Conservation (phyloP, 1,284 basidiomycete species). For the Rhodotorula mucilaginosa region DNA sequence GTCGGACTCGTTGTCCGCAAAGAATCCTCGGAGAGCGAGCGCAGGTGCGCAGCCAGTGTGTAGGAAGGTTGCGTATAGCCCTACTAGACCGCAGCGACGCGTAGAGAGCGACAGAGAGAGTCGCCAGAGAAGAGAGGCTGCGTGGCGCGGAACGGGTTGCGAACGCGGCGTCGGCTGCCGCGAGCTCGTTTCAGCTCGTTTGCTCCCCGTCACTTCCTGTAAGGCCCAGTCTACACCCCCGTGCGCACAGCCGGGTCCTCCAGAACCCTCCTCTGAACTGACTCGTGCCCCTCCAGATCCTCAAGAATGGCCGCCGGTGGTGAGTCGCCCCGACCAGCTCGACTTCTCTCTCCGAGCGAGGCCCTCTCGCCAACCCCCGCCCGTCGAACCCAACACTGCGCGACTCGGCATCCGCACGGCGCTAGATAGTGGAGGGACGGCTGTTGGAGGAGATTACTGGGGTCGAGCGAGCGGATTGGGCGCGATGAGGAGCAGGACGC, state of each 20-base stretch:
- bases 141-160: too few relatives aligned
- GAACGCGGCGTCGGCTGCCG: neutral
- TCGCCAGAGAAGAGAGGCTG: too few relatives aligned
- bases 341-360: neutral
- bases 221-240: neutral
- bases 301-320: conserved; percentile 23
- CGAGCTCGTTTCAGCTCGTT: neutral
- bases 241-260: neutral
- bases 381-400: neutral
- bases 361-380: neutral
- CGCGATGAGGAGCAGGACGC: neutral
- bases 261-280: too few relatives aligned
- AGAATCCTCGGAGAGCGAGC: too few relatives aligned
- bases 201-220: conserved; percentile 9
- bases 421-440: too few relatives aligned
- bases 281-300: neutral
- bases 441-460: neutral
- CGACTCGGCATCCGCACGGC: neutral
- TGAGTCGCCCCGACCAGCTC: conserved; percentile 5
- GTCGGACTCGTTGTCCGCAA: too few relatives aligned
- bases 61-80: too few relatives aligned
- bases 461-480: too few relatives aligned
- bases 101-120: too few relatives aligned
- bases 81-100: too few relatives aligned
- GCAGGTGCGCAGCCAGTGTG: too few relatives aligned